Conservation (phyloP, 1,284 basidiomycete species). For the Cryptococcus depauperatus region DNA sequence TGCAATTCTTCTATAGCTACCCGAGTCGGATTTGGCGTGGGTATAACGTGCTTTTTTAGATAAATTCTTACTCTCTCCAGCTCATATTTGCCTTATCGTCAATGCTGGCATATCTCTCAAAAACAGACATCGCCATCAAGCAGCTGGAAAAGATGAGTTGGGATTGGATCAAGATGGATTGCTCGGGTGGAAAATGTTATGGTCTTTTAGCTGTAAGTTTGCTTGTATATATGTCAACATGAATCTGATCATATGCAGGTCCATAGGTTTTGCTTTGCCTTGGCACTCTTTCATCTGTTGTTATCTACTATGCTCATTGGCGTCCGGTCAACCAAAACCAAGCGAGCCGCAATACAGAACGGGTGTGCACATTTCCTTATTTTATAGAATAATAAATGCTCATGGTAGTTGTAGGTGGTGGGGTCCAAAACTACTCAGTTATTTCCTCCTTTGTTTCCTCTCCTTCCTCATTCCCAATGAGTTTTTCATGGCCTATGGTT, state of each 20-base stretch:
- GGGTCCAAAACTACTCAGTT: slow-evolving; percentile 91
- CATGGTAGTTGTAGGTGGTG: slow-evolving; percentile 64
- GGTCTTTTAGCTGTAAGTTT: slow-evolving; percentile 82
- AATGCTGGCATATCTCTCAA: slow-evolving; percentile 94
- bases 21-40: slow-evolving; percentile 86
- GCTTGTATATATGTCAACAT: background rate
- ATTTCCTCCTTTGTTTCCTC: slow-evolving; percentile 74
- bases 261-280: slow-evolving; percentile 92
- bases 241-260: slow-evolving; percentile 52
- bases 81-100: slow-evolving; percentile 94
- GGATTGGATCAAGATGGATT: slow-evolving; percentile 98
- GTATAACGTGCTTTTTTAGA: slow-evolving; percentile 27
- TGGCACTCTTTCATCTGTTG: slow-evolving; percentile 80
- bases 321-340: slow-evolving; percentile 80
- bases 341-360: slow-evolving; percentile 91
- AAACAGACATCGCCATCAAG: slow-evolving; percentile 77
- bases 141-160: slow-evolving; percentile 88
- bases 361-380: slow-evolving; percentile 53
- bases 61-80: slow-evolving; percentile 45
- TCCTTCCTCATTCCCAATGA: slow-evolving; percentile 60
- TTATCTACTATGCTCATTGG: slow-evolving; percentile 73
- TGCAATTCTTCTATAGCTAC: slow-evolving; percentile 98
- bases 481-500: slow-evolving; percentile 65
- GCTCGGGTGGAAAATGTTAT: slow-evolving; percentile 85
- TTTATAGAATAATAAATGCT: background rate